Conservation (phyloP, 805 yeast species). For the Alloascoidea hylecoeti region DNA sequence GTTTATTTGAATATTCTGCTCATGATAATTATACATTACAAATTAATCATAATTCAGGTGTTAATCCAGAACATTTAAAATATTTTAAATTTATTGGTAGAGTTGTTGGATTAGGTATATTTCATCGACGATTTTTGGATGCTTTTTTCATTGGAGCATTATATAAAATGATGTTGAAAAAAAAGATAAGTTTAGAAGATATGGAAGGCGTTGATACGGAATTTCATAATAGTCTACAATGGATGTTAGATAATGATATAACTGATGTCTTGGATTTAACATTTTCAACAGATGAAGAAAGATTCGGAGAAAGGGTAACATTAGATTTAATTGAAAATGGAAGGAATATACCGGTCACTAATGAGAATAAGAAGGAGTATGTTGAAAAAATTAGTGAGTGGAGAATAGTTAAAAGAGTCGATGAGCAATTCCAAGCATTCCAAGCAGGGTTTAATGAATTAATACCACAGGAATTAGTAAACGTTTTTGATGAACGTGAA, state of each 20-base stretch:
- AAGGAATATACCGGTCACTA: constrained; percentile 62
- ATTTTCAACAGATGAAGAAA: constrained; percentile 68
- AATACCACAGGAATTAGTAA: constrained; percentile 74
- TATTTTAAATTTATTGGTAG: constrained; percentile 83
- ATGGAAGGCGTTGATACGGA: constrained; percentile 86
- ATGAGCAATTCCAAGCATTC: constrained; percentile 74
- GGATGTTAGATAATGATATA: constrained; percentile 76
- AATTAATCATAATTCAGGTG: constrained; percentile 75
- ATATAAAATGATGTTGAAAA: constrained; percentile 77
- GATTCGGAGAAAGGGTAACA: constrained; percentile 67
- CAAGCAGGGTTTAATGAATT: constrained; percentile 81
- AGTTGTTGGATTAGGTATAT: constrained; percentile 79
- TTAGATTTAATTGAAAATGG: constrained; percentile 70
- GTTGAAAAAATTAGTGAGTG: constrained; percentile 74
- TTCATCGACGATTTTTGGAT: constrained; percentile 79
- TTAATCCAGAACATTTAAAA: constrained; percentile 78
- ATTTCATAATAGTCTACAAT: constrained; percentile 66
- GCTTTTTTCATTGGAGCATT: constrained; percentile 83
- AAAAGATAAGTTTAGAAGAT: constrained; percentile 72
- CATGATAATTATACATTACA: constrained; percentile 81
- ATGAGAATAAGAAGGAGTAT: constrained; percentile 72
- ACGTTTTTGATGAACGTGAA: constrained; percentile 80
- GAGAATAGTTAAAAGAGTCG: constrained; percentile 71
- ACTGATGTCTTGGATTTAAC: constrained; percentile 63
- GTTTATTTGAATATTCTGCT: constrained; percentile 75